Percentiles rank a stretch among this genome's conserved stretches.
Conservation (phyloP, 2,329 filamentous ascomycete species). For the Iodosphaeria phyllophila region DNA sequence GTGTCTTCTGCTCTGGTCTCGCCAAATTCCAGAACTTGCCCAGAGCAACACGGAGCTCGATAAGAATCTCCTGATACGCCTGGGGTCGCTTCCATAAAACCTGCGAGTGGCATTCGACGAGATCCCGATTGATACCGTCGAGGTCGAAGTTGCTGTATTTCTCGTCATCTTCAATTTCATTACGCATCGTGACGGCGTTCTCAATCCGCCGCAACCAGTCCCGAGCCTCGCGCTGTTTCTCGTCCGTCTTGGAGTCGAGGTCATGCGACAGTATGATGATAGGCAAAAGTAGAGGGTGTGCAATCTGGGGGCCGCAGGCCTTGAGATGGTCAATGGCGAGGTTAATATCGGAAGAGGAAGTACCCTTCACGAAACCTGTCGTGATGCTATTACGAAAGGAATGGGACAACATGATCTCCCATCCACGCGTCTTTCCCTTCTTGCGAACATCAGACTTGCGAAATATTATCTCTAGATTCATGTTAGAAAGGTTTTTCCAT, state of each 20-base stretch:
- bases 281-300: constrained; percentile 39
- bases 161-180: constrained; percentile 37
- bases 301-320: constrained; percentile 27
- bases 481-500: constrained; percentile 2
- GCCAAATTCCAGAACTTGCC: constrained; percentile 22
- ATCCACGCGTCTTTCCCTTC: constrained; percentile 42
- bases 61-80: constrained; percentile 36
- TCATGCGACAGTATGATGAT: constrained; percentile 40
- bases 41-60: constrained; percentile 29
- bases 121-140: constrained; percentile 39
- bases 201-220: constrained; percentile 43
- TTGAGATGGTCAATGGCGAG: constrained; percentile 28
- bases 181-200: constrained; percentile 39
- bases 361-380: constrained; percentile 43
- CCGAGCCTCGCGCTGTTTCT: constrained; percentile 42
- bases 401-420: constrained; percentile 44
- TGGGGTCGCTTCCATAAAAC: constrained; percentile 45
- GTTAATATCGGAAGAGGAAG: constrained; percentile 33
- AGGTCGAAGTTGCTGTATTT: constrained; percentile 35
- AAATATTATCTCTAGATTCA: constrained; percentile 33
- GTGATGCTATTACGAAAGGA: constrained; percentile 34
- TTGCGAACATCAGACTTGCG: constrained; percentile 49
- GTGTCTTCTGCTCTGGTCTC: constrained; percentile 9
- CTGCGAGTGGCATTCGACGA: constrained; percentile 44
- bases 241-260: constrained; percentile 33